Evolutionary conservation across 2,329 filamentous ascomycete species (phyloP), one percentile per base, ranked within the genome.

Genomic region (Aspergillus carbonarius): DNA sequence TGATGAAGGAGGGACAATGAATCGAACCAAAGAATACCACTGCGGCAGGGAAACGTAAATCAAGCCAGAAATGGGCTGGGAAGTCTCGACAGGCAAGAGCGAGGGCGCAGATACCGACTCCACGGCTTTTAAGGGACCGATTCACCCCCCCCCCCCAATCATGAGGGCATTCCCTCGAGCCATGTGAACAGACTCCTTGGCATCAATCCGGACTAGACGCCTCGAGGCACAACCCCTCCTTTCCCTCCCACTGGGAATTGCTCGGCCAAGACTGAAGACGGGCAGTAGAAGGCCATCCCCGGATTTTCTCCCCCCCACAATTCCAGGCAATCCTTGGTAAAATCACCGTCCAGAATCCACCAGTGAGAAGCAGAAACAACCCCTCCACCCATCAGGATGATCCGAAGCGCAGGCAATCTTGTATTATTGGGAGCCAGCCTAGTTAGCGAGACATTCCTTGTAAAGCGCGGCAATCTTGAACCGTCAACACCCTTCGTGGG

Each of bases 271-370:
- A 17, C 4, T 20, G 18, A 23, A 42, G 39, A 20, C 39, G 39
- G n/a, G 42, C 52, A 51, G 47, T 49, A 35, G 54, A 35, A 53
- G 17, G 34, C 20, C 52, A 46, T 50, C 53, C 55, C 55, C 58
- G 47, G 55, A 56, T 44, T 47, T 57, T 57, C 34, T 32, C 55
- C 25, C 52, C 39, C 55, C 25, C 52, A 51, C 40, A 55, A 60
- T 50, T 27, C 23, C 50, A 37, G 58, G 18, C 46, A 58, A 20
- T 60, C 56, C 44, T 57, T 60, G 57, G 62, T 27, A 59, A 63
- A 48, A 63, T 66, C 58, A 57, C 44, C 62, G 55, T 39, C 32
- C 27, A 47, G 54, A 60, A 56, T 58, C 62, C 60, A 60, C 61
- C 60, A 65, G 42, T 65, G 12, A 54, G 12, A 53, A 25, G 18